Evolutionary conservation across 305 asterid species (phyloP).

Genomic region (Fraxinus floribunda): DNA sequence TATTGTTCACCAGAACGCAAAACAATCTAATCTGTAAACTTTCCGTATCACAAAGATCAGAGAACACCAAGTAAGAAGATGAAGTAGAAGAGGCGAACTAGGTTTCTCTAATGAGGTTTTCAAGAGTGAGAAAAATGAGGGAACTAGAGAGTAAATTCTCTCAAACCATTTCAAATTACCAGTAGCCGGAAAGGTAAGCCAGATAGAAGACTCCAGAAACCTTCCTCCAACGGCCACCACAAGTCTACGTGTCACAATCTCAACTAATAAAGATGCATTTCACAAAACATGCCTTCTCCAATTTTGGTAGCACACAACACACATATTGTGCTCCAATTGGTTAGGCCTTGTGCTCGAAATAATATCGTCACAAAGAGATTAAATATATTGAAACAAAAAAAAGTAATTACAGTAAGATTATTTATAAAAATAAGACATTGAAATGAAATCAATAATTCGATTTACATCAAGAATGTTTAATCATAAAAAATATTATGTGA

Average conservation of each 20-base stretch:
- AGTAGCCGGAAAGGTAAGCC: background rate
- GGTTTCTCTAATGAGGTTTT: background rate
- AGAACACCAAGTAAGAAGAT: background rate
- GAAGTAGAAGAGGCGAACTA: background rate
- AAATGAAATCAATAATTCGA: too few relatives aligned
- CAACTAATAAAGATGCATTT: background rate
- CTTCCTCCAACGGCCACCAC: background rate
- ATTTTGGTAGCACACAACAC: too few relatives aligned
- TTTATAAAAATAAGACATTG: too few relatives aligned
- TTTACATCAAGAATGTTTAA: too few relatives aligned
- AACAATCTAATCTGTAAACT: background rate
- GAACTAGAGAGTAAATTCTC: background rate
- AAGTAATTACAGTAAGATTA: background rate
- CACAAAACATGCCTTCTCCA: too few relatives aligned
- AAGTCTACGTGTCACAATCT: background rate
- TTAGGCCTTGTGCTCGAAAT: too few relatives aligned
- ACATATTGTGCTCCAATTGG: too few relatives aligned
- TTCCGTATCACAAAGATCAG: background rate
- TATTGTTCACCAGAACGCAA: background rate
- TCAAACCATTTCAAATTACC: background rate
- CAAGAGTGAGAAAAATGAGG: background rate
- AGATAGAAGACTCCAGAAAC: background rate
- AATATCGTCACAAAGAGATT: too few relatives aligned
- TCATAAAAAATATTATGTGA: too few relatives aligned
- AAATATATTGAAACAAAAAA: background rate